A percentile compares a stretch with the other conserved stretches of the same genome.
Conservation (phyloP, 169 alveolate species). For the Eimeria brunetti region DNA sequence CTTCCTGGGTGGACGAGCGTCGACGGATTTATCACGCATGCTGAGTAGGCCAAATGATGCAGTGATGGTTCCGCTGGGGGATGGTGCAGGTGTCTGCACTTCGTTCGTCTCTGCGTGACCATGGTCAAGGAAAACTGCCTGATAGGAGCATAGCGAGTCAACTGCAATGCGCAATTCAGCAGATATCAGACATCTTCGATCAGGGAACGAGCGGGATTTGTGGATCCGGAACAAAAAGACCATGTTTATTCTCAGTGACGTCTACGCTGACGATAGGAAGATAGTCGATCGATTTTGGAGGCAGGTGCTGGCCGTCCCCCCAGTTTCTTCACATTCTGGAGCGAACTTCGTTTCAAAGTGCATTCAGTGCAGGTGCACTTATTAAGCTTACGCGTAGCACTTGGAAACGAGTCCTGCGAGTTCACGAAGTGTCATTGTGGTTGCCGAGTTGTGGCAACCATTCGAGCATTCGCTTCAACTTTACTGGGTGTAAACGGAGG, state of each 20-base stretch:
- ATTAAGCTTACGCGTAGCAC: background rate
- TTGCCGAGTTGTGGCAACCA: slow-evolving; percentile 7
- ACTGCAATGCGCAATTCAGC: background rate
- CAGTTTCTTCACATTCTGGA: background rate
- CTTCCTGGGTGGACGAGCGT: background rate
- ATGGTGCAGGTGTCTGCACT: background rate
- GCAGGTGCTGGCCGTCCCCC: background rate
- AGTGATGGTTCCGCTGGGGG: background rate
- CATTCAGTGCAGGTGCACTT: background rate
- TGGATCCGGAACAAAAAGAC: background rate
- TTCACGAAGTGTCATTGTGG: background rate
- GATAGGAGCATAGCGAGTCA: background rate
- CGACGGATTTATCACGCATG: background rate
- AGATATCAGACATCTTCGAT: background rate
- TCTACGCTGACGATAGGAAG: background rate
- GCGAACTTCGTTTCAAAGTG: background rate
- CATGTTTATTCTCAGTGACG: background rate
- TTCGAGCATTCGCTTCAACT: background rate
- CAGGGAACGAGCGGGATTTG: slow-evolving; percentile 16
- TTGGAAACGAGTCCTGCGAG: background rate
- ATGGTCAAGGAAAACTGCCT: background rate
- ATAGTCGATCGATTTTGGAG: background rate
- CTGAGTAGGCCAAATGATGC: background rate
- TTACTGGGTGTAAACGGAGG: background rate
- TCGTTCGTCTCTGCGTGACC: background rate